Base-by-base conservation (phyloP, 2,329 filamentous ascomycete species). In the Trichoderma lentiforme region DNA sequence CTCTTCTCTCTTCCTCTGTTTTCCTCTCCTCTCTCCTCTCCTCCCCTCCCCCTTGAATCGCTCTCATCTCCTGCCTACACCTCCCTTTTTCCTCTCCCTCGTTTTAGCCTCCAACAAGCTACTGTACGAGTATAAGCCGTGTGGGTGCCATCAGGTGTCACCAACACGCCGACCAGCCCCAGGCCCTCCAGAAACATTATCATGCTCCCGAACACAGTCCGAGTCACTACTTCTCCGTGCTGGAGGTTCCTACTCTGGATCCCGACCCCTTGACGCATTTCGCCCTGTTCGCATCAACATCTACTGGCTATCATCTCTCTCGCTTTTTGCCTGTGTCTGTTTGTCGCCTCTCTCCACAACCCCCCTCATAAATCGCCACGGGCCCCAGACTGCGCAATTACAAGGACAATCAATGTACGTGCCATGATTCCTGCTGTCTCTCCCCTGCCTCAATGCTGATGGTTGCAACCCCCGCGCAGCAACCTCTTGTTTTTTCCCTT, bases 201-300 rank as follows among this genome's bases (percentile, higher is more conserved):
- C 79, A 83, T 83, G 81, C 82, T 77, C 80, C 77, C 78, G 75
- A 79, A 81, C 79, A 77, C 76, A 75, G 76, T 74, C 73, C 79
- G 80, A 71, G 78, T 79, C 77, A 79, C 77, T 77, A 78, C 78
- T 77, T 82, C 81, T 82, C 80, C 81, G 76, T 78, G 77, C 75
- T 78, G 81, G 81, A 83, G 81, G 74, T 80, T 83, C 72, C 76
- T 81, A 72, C 81, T 81, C 74, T 80, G 81, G 81, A 78, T 80
- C 73, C 75, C 78, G 76, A 81, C 81, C 74, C 81, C 81, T 76
- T 83, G 81, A 83, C 80, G 79, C 43, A 51, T 56, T 51, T 51
- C n/a, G 26, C 28, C 34, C 11, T 11, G 43, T 18, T 53, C 24
- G 11, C 26, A 57, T 58, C 34, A 34, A 28, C n/a, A 61, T 30